Evolutionary conservation across 2,329 filamentous ascomycete species (phyloP).

Genomic region (Zopfia rhizophila): DNA sequence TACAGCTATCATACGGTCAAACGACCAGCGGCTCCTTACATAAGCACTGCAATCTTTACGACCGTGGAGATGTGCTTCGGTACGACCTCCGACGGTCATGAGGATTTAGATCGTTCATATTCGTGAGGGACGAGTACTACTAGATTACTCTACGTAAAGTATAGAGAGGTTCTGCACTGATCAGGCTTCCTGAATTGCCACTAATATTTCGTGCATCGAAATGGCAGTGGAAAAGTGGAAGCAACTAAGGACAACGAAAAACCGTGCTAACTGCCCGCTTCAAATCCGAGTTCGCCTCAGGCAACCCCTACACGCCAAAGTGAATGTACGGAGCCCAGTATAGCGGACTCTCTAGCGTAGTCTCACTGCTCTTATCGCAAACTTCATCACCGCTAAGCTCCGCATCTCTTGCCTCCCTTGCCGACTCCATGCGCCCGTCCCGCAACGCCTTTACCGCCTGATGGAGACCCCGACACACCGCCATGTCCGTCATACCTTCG

Average conservation of each 20-base stretch:
- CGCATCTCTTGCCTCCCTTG: slow-evolving; percentile 2
- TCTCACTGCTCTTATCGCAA: not conserved
- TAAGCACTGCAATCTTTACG: slow-evolving; percentile 5
- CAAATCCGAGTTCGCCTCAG: not conserved
- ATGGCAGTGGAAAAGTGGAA: too few relatives aligned
- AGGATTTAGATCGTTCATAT: slow-evolving; percentile 8
- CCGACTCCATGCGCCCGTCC: slow-evolving; percentile 1
- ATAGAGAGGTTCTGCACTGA: too few relatives aligned
- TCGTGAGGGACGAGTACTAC: too few relatives aligned
- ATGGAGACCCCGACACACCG: slow-evolving; percentile 19
- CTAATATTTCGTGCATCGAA: too few relatives aligned
- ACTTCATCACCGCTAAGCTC: too few relatives aligned
- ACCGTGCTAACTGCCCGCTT: not conserved
- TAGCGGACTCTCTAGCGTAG: not conserved
- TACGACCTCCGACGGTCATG: slow-evolving; percentile 2
- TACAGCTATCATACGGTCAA: too few relatives aligned
- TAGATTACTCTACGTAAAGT: too few relatives aligned
- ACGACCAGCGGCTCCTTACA: too few relatives aligned
- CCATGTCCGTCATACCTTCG: slow-evolving; percentile 13
- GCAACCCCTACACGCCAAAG: slow-evolving; percentile 8
- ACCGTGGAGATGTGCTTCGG: slow-evolving; percentile 3
- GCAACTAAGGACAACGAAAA: too few relatives aligned
- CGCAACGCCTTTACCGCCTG: slow-evolving; percentile 9
- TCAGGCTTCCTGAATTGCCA: too few relatives aligned
- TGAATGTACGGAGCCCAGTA: slow-evolving; percentile 9